Evolutionary conservation across 768 basidiomycete species (phyloP).

Genomic region (Astraeus odoratus): DNA sequence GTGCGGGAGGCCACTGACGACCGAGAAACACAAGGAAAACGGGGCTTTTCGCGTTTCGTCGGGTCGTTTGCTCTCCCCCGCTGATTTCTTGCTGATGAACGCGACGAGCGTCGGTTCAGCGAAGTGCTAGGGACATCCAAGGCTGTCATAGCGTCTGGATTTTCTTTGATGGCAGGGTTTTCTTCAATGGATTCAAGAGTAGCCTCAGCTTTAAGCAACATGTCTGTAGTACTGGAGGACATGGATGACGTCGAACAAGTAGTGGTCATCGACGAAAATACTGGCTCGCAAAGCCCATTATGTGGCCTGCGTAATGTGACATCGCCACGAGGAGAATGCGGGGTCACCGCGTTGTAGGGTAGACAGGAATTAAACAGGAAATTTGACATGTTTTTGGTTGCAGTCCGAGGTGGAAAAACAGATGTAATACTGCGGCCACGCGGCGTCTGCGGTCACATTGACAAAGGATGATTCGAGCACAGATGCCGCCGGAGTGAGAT

Average conservation of each 20-base stretch:
- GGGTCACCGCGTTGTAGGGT: constrained; percentile 29
- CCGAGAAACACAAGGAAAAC: constrained; percentile 25
- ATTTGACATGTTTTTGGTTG: constrained; percentile 16
- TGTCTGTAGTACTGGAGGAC: constrained; percentile 24
- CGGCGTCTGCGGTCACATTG: constrained; percentile 20
- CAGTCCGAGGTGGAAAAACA: constrained; percentile 25
- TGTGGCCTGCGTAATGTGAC: constrained; percentile 16
- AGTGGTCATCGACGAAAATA: constrained; percentile 16
- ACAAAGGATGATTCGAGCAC: constrained; percentile 4
- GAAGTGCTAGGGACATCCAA: constrained; percentile 18
- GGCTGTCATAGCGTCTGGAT: constrained; percentile 16
- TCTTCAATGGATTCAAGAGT: constrained; percentile 15
- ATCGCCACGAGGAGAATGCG: constrained; percentile 22
- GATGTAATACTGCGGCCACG: constrained; percentile 29
- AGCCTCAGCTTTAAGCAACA: constrained; percentile 26
- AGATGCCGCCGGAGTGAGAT: constrained; percentile 15
- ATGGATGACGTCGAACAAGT: constrained; percentile 27
- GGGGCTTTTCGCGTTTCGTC: constrained; percentile 22
- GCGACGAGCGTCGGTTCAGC: constrained; percentile 25
- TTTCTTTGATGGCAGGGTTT: constrained; percentile 8
- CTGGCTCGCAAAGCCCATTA: constrained; percentile 19
- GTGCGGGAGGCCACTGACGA: constrained; percentile 19
- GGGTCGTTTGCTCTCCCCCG: constrained; percentile 19
- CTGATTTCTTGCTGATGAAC: constrained; percentile 21
- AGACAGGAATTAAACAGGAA: constrained; percentile 13